Base-by-base conservation (phyloP, 495 filamentous ascomycete species). In the Penicillium canescens region DNA sequence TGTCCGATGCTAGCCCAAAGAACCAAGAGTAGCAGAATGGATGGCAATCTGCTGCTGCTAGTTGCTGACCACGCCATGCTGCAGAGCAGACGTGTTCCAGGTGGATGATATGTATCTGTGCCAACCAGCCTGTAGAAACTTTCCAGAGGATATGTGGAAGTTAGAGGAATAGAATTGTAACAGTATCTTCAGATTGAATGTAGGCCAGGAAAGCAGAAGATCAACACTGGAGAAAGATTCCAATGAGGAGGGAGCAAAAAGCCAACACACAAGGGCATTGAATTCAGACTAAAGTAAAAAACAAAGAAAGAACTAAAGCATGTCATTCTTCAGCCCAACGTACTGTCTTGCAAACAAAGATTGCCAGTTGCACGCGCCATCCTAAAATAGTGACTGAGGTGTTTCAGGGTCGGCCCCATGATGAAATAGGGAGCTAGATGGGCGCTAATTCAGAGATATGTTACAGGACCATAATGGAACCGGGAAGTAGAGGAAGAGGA, bases 281-380 rank as follows among this genome's bases (percentile, higher is more conserved):
- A 52, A 14, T 34, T 26, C 21, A 28, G 48, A 37, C 28, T 59
- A 42, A 56, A 54, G 60, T 42, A 46, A 38, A 14, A 26, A 5
- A 40, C 56, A 53, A 51, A 54, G 14, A 55, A 54, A 47, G 39
- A 51, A 28, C 20, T 43, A 57, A 38, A 34, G 39, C 13, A 43
- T 40, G 14, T 12, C 42, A 39, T 53, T 37, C 11, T 37, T 37
- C 33, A 46, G 34, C 16, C 28, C 42, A 24, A 52, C 23, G 35
- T 39, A 8, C 18, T 46, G 44, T 52, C 37, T 43, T 34, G 43
- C 35, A 57, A 38, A 54, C 49, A 61, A 50, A 50, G 52, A 37
- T 41, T 55, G n/a, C 35, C n/a, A 48, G 60, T 18, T 18, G 18
- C 58, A 72, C 54, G 67, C 72, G 70, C 70, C 66, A 48, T 59